Base-by-base conservation (phyloP, 768 basidiomycete species). In the Coprinopsis cinerea region DNA sequence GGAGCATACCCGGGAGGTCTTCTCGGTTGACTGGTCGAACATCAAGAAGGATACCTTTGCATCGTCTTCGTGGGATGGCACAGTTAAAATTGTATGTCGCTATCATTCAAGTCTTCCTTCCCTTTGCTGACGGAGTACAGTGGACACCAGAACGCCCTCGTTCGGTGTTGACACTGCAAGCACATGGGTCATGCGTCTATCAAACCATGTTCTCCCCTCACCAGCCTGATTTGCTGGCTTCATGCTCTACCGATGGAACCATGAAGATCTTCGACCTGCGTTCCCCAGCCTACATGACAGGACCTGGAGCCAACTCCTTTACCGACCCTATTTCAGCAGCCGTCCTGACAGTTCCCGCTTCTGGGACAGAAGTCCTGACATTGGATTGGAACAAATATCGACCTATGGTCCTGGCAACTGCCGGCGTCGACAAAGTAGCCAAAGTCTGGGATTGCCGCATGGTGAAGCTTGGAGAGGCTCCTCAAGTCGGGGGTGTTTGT, bases 1-100 rank as follows among this genome's bases (percentile, higher is more conserved):
- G 58, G 95, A 98, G 66, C 95, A 98, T 66, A 81, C 84, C 11
- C 81, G 85, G 44, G 95, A 98, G 64, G 91, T 93, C 5, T 93
- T 90, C 71, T 87, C 86, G 10, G 81, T 97, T 4, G 91, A 98
- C 64, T 98, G 95, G 94, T 92, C 87, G 54, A 98, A 96, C 67
- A 65, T 94, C 53, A 82, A 85, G 58, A 96, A 95, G 63, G 87
- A 92, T 55, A 78, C 79, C 0, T 94, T 96, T 63, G 79, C 77
- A 7, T 92, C 92, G 10, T 79, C 89, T 22, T 90, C 86, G 11
- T 97, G 94, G 94, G 95, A 98, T 60, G 92, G 91, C 23, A 78
- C 75, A 13, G 77, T 94, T 35, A 97, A 96, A 69, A 59, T 96
- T 42, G 94, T 93, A 54, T 41, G 88, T 73, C 4, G 4, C 37